A percentile compares a stretch with the other conserved stretches of the same genome.
These are phyloP conservation scores for Globisporangium megalacanthum DNA, from an alignment of 352 stramenopile genomes.

Conservation along the genomic window DNA sequence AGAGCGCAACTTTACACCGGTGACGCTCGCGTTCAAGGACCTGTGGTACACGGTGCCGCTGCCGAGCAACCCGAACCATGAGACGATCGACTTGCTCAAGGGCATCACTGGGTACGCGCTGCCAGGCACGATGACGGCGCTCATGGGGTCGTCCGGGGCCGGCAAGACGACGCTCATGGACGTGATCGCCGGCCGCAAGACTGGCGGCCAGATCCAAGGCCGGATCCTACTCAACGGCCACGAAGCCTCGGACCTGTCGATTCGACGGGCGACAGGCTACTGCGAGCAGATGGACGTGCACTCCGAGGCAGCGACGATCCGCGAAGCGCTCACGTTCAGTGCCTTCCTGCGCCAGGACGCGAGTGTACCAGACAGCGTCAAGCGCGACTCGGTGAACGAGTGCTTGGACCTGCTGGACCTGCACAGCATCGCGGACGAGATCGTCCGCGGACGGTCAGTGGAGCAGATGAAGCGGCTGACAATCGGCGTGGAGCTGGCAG, in stretches of 20 bases:
- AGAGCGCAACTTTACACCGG: constrained; percentile 23
- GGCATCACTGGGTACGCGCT: constrained; percentile 23
- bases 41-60: constrained; percentile 18
- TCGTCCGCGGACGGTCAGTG: constrained; percentile 28
- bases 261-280: constrained; percentile 32
- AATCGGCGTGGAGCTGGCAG: constrained; percentile 64
- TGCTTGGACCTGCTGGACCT: constrained; percentile 22
- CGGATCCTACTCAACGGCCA: constrained; percentile 89
- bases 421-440: constrained; percentile 20
- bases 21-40: constrained; percentile 19
- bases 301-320: constrained; percentile 81
- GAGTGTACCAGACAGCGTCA: constrained; percentile 13
- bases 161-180: constrained; percentile 96
- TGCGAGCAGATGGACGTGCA: constrained; percentile 87
- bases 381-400: constrained; percentile 23
- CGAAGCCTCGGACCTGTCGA: constrained; percentile 46
- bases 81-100: constrained; percentile 25
- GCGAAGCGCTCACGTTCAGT: constrained; percentile 68
- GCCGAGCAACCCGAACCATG: constrained; percentile 7
- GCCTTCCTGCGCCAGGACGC: constrained; percentile 2
- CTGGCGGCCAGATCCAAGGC: constrained; percentile 74
- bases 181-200: constrained; percentile 93
- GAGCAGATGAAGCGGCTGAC: constrained; percentile 48
- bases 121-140: constrained; percentile 31
- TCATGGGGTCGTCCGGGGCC: constrained; percentile 73